Conservation (phyloP, 805 yeast genomes). For the Ogataea henricii region DNA sequence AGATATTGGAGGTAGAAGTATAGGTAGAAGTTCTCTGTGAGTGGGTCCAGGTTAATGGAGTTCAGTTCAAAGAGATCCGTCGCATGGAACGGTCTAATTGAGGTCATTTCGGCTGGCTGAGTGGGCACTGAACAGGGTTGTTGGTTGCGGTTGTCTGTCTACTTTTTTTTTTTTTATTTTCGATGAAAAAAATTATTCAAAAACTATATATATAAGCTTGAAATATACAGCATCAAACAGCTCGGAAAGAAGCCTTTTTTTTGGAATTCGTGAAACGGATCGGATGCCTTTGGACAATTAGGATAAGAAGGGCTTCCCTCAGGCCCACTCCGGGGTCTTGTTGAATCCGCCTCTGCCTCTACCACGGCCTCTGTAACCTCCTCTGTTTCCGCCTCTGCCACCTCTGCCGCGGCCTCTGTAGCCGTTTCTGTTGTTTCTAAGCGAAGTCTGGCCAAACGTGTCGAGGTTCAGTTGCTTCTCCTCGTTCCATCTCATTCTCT, state of each 20-base stretch:
- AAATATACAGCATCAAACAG: not conserved
- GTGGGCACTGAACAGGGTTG: not conserved
- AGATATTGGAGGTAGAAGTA: conserved; percentile 84
- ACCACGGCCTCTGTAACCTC: conserved; percentile 36
- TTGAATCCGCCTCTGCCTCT: conserved; percentile 23
- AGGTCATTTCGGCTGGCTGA: conserved; percentile 61
- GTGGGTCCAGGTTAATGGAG: conserved; percentile 78
- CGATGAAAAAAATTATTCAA: not conserved
- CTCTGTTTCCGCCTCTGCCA: conserved; percentile 38
- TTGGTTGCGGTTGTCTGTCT: too few relatives aligned
- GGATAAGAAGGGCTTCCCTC: not conserved
- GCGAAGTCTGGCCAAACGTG: conserved; percentile 77
- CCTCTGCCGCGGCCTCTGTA: conserved; percentile 56
- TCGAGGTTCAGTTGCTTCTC: conserved; percentile 75
- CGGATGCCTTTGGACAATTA: not conserved
- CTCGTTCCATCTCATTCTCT: conserved; percentile 63
- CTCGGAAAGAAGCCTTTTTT: not conserved
- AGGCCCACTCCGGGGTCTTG: conserved; percentile 33
- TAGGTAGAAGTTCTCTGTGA: conserved; percentile 88
- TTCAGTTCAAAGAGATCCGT: conserved; percentile 76
- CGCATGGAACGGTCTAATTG: conserved; percentile 84
- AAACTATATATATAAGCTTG: not conserved
- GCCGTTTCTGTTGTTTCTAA: conserved; percentile 43
- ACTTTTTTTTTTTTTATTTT: conserved; percentile 1
- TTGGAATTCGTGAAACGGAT: not conserved